A percentile compares a stretch with the other conserved stretches of the same genome.
Evolutionary conservation across 1,284 basidiomycete species (phyloP).

Genomic region (Porphyrellus sp.): DNA sequence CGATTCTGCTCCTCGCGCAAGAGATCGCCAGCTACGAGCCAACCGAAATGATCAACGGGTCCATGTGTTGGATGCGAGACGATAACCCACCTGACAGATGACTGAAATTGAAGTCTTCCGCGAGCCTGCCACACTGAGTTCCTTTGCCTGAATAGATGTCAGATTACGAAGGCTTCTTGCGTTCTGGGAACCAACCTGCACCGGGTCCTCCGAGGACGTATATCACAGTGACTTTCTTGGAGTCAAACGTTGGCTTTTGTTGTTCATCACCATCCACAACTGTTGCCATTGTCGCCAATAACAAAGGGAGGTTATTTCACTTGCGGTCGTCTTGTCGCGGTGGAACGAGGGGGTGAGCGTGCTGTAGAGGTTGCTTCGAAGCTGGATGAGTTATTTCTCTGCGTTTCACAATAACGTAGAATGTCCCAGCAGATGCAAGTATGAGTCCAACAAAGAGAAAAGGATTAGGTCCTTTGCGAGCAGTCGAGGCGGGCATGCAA

Average conservation of each 20-base stretch:
- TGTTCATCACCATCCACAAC: conserved; percentile 6
- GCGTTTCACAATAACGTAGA: conserved; percentile 52
- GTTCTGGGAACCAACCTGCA: conserved; percentile 56
- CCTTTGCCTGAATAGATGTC: conserved; percentile 75
- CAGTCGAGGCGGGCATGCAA: conserved; percentile 16
- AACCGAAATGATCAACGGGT: conserved; percentile 4
- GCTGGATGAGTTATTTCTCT: conserved; percentile 59
- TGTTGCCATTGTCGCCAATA: conserved; percentile 19
- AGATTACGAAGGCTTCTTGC: conserved; percentile 4
- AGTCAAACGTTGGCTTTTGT: conserved; percentile 65
- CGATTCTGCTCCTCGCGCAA: conserved; percentile 92
- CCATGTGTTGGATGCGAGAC: background rate
- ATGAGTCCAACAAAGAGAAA: conserved; percentile 56
- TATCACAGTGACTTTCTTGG: conserved; percentile 79
- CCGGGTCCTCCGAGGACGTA: conserved; percentile 98
- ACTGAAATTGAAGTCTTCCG: conserved; percentile 86
- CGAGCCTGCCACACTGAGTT: conserved; percentile 89
- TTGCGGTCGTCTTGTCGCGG: conserved; percentile 42
- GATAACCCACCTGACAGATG: conserved; percentile 81
- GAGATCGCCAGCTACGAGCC: conserved; percentile 82
- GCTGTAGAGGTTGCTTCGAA: conserved; percentile 58
- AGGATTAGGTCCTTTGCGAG: conserved; percentile 55
- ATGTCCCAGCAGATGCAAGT: conserved; percentile 53
- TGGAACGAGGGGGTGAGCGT: conserved; percentile 64
- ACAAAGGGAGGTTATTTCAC: conserved; percentile 11